Evolutionary conservation across 495 filamentous ascomycete genomes (phyloP).

Genomic region (Daldinia decipiens): DNA sequence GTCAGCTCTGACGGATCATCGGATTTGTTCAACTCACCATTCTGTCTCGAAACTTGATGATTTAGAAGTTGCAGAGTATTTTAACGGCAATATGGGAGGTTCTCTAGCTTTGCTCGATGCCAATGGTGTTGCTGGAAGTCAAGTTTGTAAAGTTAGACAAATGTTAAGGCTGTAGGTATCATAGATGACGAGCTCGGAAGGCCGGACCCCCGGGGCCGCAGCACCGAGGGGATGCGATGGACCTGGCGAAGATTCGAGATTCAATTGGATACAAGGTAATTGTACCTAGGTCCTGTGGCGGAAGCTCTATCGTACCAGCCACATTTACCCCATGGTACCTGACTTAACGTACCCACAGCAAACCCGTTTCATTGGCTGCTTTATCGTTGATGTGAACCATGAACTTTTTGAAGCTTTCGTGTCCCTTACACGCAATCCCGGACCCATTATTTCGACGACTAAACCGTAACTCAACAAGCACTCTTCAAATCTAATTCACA

Average conservation of each 20-base stretch:
- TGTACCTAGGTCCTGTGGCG: slow-evolving; percentile 37
- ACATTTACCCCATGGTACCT: slow-evolving; percentile 27
- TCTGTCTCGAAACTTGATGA: slow-evolving; percentile 3
- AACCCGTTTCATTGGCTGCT: slow-evolving; percentile 41
- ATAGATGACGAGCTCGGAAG: slow-evolving; percentile 15
- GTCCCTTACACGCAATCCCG: slow-evolving; percentile 46
- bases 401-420: slow-evolving; percentile 48
- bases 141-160: slow-evolving; percentile 26
- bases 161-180: slow-evolving; percentile 15
- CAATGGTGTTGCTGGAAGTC: slow-evolving; percentile 9
- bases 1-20: slow-evolving; percentile 18
- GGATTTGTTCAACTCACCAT: slow-evolving; percentile 29
- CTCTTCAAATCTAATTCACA: slow-evolving; percentile 3
- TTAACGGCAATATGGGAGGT: neutral
- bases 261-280: neutral
- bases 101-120: neutral
- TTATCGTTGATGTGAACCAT: slow-evolving; percentile 8
- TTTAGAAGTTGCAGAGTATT: neutral
- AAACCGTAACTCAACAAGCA: neutral
- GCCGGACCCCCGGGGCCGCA: slow-evolving; percentile 35
- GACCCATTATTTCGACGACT: slow-evolving; percentile 21
- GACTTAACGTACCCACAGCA: slow-evolving; percentile 3
- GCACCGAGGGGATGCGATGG: slow-evolving; percentile 29
- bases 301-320: slow-evolving; percentile 43
- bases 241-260: slow-evolving; percentile 1